Base-by-base conservation (phyloP, 2,329 filamentous ascomycete genomes). In the Aspergillus sp. region DNA sequence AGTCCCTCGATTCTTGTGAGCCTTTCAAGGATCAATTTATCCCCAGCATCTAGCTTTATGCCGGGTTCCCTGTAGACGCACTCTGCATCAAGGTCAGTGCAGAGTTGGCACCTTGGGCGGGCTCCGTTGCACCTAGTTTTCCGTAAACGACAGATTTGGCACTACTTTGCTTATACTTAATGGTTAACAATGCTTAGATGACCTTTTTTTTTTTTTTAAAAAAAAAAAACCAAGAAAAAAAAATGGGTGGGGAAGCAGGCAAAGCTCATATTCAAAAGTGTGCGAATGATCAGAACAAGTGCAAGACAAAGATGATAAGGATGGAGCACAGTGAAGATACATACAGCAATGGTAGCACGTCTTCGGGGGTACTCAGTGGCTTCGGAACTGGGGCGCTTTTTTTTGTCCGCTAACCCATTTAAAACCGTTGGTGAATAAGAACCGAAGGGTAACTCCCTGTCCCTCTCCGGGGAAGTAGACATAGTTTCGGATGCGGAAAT, bases 61-160 rank as follows among this genome's bases (percentile, higher is more conserved):
- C 90, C 90, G 6, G 90, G 90, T 71, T 95, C 90, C 62, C 90
- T 85, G 73, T 95, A 95, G 63, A 93, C 83, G 73, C 90, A 95
- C 62, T 93, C 89, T 45, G 89, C 90, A 54, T 90, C 89, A 41
- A 93, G 80, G 71, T 93, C 90, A 9, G 88, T 86, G 75, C 90
- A 95, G 37, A 95, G 85, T 73, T 91, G 89, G 77, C 90, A 95
- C 74, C 92, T 93, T 45, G 90, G 90, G 65, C 90, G 87, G 9
- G 83, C 88, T 54, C 89, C 89, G 71, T 92, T 89, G 73, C 89
- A 92, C 61, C 89, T 83, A 59, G 89, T 91, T 70, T 93, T 93
- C 65, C 89, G 83, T 37, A 89, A 90, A 17, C 89, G 87, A 70
- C 89, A 92, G 57, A 92, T 89, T 70, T 93, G 89, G 73, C 89